Conservation (phyloP, 495 filamentous ascomycete species). For the Annulohypoxylon maeteangense region DNA sequence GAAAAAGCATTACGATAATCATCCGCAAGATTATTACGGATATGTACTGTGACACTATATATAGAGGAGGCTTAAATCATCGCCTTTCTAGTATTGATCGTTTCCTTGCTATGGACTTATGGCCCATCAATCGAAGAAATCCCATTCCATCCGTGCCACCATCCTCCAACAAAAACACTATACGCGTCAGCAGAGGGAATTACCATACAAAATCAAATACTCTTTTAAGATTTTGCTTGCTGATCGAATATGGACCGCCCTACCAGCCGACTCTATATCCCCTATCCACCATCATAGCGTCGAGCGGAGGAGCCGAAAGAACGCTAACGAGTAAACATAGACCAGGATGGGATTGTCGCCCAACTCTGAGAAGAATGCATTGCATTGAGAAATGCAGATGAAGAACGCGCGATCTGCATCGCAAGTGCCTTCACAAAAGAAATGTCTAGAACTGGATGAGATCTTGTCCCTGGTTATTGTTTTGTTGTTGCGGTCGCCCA, state of each 20-base stretch:
- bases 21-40: not conserved
- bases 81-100: conserved; percentile 33
- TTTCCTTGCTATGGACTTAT: conserved; percentile 29
- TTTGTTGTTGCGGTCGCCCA: conserved; percentile 68
- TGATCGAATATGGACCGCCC: conserved; percentile 18
- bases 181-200: conserved; percentile 17
- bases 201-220: conserved; percentile 15
- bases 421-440: conserved; percentile 15
- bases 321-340: conserved; percentile 23
- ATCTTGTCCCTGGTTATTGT: conserved; percentile 75
- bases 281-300: conserved; percentile 13
- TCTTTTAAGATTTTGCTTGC: conserved; percentile 26
- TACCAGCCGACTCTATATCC: conserved; percentile 23
- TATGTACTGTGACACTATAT: not conserved
- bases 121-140: conserved; percentile 29
- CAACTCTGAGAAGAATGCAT: conserved; percentile 34
- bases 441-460: conserved; percentile 85
- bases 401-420: conserved; percentile 28
- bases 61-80: not conserved
- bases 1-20: conserved; percentile 11
- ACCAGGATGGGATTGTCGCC: conserved; percentile 34
- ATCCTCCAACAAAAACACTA: conserved; percentile 4
- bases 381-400: conserved; percentile 15
- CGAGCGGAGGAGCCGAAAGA: conserved; percentile 8
- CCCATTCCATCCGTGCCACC: conserved; percentile 4